These are phyloP conservation scores for Stropharia rugosoannulata DNA, from an alignment of 768 basidiomycete genomes.

Conservation along the genomic window DNA sequence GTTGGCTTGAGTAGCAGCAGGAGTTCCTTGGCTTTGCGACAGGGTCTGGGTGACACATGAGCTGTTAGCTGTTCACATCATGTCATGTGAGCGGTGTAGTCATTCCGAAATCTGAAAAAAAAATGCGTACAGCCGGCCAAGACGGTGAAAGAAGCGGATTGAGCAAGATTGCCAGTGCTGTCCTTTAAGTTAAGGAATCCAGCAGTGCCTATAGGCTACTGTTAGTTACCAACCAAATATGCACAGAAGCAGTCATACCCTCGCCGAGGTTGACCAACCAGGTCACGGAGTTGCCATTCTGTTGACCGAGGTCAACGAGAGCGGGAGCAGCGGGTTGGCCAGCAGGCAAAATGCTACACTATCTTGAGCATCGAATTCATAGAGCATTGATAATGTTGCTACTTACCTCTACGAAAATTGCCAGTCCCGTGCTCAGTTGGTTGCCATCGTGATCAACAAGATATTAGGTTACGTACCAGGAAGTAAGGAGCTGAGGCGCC, in stretches of 20 bases:
- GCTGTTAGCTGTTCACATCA: conserved; percentile 14
- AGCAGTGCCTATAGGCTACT: conserved; percentile 13
- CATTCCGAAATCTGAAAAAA: not conserved
- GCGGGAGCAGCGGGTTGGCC: conserved; percentile 21
- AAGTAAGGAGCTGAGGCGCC: conserved; percentile 21
- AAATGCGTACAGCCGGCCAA: conserved; percentile 16
- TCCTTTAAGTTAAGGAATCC: conserved; percentile 25
- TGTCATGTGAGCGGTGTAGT: not conserved
- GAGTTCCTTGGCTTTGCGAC: conserved; percentile 9
- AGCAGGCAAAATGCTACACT: conserved; percentile 21
- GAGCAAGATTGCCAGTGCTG: conserved; percentile 20
- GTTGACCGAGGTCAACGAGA: conserved; percentile 22
- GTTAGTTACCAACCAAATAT: not conserved
- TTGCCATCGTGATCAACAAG: too few relatives aligned
- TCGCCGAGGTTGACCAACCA: conserved; percentile 25
- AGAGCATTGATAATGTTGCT: not conserved
- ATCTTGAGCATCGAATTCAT: not conserved
- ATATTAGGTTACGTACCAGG: conserved; percentile 21
- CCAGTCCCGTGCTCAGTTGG: too few relatives aligned
- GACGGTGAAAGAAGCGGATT: conserved; percentile 26
- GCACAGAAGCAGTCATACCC: not conserved
- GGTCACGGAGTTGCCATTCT: conserved; percentile 18
- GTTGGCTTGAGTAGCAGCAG: conserved; percentile 2
- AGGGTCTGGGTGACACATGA: conserved; percentile 18
- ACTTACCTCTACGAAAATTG: conserved; percentile 6